Evolutionary conservation across 768 basidiomycete species (phyloP).

Genomic region (Inosperma sp.): DNA sequence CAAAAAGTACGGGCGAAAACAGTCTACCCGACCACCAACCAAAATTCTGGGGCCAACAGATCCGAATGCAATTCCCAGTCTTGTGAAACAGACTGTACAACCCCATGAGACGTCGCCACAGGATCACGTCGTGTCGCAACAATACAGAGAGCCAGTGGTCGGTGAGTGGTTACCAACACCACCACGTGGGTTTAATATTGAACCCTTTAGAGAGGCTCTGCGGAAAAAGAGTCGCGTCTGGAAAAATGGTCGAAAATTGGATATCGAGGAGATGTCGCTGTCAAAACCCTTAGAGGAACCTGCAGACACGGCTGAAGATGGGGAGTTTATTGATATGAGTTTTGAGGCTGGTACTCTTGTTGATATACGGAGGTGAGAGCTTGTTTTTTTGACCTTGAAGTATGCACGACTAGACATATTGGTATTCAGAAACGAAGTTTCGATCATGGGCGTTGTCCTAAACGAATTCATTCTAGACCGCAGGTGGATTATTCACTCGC

Average conservation of each 20-base stretch:
- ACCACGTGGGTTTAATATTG: not conserved
- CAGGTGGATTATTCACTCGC: constrained; percentile 16
- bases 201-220: not conserved
- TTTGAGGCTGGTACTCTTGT: constrained; percentile 44
- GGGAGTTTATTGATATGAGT: constrained; percentile 2
- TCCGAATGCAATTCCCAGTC: no score
- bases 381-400: constrained; percentile 4
- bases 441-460: constrained; percentile 34
- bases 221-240: not conserved
- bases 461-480: constrained; percentile 23
- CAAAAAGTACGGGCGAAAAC: no score
- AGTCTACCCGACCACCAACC: no score
- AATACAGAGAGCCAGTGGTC: not conserved
- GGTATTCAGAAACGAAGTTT: constrained; percentile 29
- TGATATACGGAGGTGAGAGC: constrained; percentile 45
- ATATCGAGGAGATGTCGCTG: no score
- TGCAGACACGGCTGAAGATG: not conserved
- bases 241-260: no score
- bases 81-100: no score
- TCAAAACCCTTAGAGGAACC: no score
- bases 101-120: no score
- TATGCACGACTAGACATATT: constrained; percentile 2
- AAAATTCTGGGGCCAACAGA: no score
- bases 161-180: constrained; percentile 7
- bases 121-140: not conserved